Base-by-base conservation (phyloP, 768 basidiomycete genomes). In the Trametes cubensis region DNA sequence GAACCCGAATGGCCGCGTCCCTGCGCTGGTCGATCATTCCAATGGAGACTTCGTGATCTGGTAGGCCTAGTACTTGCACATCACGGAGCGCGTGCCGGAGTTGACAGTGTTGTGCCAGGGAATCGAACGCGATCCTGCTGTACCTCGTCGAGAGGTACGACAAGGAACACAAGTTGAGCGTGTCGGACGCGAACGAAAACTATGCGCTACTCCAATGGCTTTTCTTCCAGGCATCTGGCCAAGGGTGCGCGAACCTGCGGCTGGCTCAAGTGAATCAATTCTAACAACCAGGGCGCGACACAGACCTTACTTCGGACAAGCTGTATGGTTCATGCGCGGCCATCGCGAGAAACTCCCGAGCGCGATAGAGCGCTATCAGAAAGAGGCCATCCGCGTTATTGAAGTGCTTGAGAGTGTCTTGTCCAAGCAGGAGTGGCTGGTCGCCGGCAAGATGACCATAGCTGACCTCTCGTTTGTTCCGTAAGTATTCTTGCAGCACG, bases 91-190 rank as follows among this genome's bases (percentile, higher is more conserved):
- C 34, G 10, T 10, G 34, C 34, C 11, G 10, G 10, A 10, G 10
- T 10, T 34, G 10, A 34, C 34, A 34, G 2, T 34, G 34, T 34
- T 11, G 34, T 34, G 5, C 34, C 6, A 34, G 34, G 71, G 77
- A 78, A 66, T 72, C 73, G 21, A 73, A 74, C 55, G 80, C 80
- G 52, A 79, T 82, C 63, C 61, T 80, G 40, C 66, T 78, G 8
- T 81, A 80, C 71, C 71, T 83, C 42, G 70, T 69, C 28, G 77
- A 80, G 63, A 71, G 74, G 56, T 81, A 81, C 67, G 82, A 83
- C 68, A 66, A 62, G 38, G 78, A 80, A 25, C 64, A 73, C 70
- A 77, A 76, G 70, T 49, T 72, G 53, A 62, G 64, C 30, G 66
- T 66, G 18, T 39, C 58, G 2, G 48, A 48, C 41, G 57, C 46